Percentiles rank a stretch among this genome's conserved stretches.
phyloP scores from a whole-genome alignment of 805 yeast genomes.

The Saccharomycopsis fibuligera region DNA sequence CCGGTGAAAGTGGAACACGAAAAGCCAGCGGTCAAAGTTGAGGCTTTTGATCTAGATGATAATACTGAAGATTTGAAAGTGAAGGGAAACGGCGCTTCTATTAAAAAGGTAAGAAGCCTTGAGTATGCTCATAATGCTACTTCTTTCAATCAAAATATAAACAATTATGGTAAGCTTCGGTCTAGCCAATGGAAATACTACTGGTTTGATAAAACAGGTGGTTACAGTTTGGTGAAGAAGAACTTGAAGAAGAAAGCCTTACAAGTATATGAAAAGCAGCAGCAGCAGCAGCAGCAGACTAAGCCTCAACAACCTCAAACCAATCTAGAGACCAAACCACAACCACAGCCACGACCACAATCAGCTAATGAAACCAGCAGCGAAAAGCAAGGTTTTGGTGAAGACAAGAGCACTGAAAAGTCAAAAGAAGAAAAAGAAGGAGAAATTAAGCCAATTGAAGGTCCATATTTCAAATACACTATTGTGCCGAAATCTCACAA shows the following conservation, averaged over 20 bases:
- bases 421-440: background rate
- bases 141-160: constrained; percentile 16
- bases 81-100: constrained; percentile 2
- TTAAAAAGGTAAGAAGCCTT: constrained; percentile 10
- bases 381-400: no score
- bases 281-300: background rate
- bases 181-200: constrained; percentile 19
- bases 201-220: constrained; percentile 21
- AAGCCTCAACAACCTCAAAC: background rate
- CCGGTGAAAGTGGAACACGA: background rate
- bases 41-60: background rate
- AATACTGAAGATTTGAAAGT: background rate
- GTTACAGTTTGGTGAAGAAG: constrained; percentile 10
- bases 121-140: constrained; percentile 20
- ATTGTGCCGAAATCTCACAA: constrained; percentile 1
- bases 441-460: background rate
- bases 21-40: background rate
- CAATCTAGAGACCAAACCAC: background rate
- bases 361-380: no score
- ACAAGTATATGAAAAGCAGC: no score
- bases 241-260: constrained; percentile 10
- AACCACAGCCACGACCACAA: no score
- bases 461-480: constrained; percentile 10
- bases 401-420: no score
- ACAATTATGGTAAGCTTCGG: constrained; percentile 10